Evolutionary conservation across 2,329 filamentous ascomycete species (phyloP), one percentile per base, ranked within the genome.

Genomic region (Arthroderma sp.): DNA sequence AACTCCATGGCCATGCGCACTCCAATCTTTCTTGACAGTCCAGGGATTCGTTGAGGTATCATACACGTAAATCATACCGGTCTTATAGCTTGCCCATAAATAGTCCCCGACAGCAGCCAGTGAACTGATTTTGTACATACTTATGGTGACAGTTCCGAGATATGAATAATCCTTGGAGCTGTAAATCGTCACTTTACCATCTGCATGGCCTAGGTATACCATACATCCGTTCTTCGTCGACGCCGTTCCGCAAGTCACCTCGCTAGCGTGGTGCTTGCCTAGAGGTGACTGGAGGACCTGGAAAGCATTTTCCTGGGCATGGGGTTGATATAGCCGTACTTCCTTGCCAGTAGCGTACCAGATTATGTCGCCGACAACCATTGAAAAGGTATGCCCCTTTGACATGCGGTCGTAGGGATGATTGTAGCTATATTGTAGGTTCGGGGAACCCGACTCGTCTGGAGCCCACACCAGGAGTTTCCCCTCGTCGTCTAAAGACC

Each of bases 121-220:
- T 37, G 87, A 84, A 68, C 90, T 95, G 71, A 98, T 95, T 72
- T 96, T 97, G 79, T 94, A 97, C 13, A 91, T 81, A 70, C 90
- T 97, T 64, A 96, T 81, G 65, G 84, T 95, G 60, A 97, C 76
- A 37, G 95, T 78, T 4, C 81, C 83, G n/a, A 94, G 67, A 65
- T 88, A 95, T 0, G 82, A 74, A 67, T 87, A 93, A 65, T 91
- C 84, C 23, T 77, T 79, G 23, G 82, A 81, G 1, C 88, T 91
- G 71, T 95, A 97, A n/a, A 97, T 84, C 59, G 88, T 93, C 57
- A 98, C 83, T 70, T 96, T 96, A 52, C 93, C 93, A 69, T 98
- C 93, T 11, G 81, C 83, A 68, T 98, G 93, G 0, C 93, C 93
- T 63, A 98, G 86, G 70, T 90, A 95, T 1, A 95, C 84, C 61